Conservation (phyloP, 106 monocot genomes). For the Acorus gramineus region DNA sequence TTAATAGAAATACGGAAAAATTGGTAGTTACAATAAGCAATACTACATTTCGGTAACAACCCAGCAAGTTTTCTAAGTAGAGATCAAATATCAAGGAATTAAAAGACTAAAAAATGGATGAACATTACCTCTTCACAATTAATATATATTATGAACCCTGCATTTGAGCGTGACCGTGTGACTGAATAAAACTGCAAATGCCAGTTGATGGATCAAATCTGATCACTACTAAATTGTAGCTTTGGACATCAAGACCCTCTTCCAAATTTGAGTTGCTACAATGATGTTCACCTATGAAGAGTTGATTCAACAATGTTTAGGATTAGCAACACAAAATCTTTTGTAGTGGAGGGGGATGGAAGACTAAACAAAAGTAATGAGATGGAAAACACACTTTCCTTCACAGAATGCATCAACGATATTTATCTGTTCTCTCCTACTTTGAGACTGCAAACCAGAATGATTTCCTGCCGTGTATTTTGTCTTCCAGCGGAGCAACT, state of each 20-base stretch:
- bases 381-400: constrained; percentile 24
- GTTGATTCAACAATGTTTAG: not conserved
- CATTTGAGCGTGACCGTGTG: constrained; percentile 61
- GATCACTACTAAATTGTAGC: constrained; percentile 66
- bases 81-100: not conserved
- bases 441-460: constrained; percentile 26
- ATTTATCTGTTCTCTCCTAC: constrained; percentile 34
- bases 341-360: not conserved
- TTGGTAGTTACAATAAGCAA: too few species aligned
- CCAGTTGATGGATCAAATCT: constrained; percentile 49
- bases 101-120: not conserved
- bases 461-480: constrained; percentile 44
- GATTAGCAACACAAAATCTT: not conserved
- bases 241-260: constrained; percentile 67
- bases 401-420: constrained; percentile 49
- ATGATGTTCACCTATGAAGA: constrained; percentile 46
- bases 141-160: constrained; percentile 50
- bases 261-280: constrained; percentile 71
- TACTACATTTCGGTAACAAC: too few species aligned
- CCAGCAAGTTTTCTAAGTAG: too few species aligned
- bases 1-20: too few species aligned
- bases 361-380: not conserved
- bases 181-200: constrained; percentile 69
- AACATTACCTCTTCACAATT: constrained; percentile 24
- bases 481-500: constrained; percentile 31